Evolutionary conservation across 2,329 filamentous ascomycete species (phyloP), one percentile per base, ranked within the genome.

Genomic region (Stemphylium vesicarium): DNA sequence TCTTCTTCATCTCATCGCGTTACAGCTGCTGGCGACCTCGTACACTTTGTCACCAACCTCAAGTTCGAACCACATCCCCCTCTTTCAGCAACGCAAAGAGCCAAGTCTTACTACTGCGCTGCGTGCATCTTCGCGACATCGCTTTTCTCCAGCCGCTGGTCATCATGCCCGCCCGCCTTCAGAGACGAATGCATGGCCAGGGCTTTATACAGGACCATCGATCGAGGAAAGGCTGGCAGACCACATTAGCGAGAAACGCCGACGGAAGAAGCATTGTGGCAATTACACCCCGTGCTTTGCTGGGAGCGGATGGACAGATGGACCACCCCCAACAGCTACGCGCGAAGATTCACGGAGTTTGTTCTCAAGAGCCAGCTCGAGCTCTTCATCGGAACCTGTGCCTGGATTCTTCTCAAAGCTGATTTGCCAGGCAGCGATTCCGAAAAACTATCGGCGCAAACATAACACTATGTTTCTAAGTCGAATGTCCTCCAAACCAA

Each of bases 1-100:
- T 3, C 36, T 66, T 11, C 24, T 70, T 10, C 53, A 61, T 5
- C 47, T 60, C 9, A 64, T 70, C 39, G 68, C 65, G 3, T 40
- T 70, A 2, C 62, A 68, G 29, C 40, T 71, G 9, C 50, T 71
- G 4, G 63, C 68, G 9, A 68, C 64, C 20, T 71, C 65, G 50
- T 68, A 60, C 38, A 71, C 66, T 4, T 9, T 54, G 11, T 46
- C 60, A 11, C 61, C 53, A 8, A 42, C 53, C 1, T 55, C 59
- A 1, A 62, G 54, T 24, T 59, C 56, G 10, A 45, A 45, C 13
- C 50, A 44, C 35, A 26, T 65, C 7, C 58, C 61, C 3, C 18
- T 66, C 3, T 57, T 52, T 12, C 50, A 55, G 22, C 60, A 60
- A 20, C 50, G 44, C 37, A 56, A 24, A 16, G 36, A 31, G 11